A percentile compares a stretch with the other conserved stretches of the same genome.
Conservation (phyloP, 805 yeast species). For the Isabelozyma heimii region DNA sequence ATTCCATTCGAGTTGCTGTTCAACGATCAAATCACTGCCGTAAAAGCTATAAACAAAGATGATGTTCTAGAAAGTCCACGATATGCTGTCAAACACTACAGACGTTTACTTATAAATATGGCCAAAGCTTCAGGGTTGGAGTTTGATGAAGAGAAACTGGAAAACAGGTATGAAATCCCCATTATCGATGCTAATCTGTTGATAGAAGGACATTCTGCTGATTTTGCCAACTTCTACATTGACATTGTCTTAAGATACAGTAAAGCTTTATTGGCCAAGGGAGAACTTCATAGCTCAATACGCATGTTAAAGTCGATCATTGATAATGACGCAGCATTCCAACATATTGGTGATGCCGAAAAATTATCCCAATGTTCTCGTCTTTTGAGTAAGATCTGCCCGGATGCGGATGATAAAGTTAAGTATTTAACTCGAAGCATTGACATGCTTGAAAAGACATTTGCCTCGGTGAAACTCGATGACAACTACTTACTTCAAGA, state of each 20-base stretch:
- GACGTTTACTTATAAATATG: constrained; percentile 33
- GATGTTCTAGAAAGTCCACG: constrained; percentile 41
- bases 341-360: constrained; percentile 39
- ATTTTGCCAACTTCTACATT: constrained; percentile 40
- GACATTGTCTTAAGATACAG: constrained; percentile 42
- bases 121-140: constrained; percentile 25
- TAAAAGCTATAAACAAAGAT: constrained; percentile 43
- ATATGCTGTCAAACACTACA: constrained; percentile 42
- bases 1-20: constrained; percentile 39
- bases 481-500: constrained; percentile 22
- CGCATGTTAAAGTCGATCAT: constrained; percentile 26
- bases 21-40: constrained; percentile 32
- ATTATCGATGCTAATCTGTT: constrained; percentile 28
- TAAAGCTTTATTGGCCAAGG: constrained; percentile 39
- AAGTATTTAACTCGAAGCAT: constrained; percentile 28
- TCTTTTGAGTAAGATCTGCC: constrained; percentile 25
- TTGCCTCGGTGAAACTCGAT: constrained; percentile 20
- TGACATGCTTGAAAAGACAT: constrained; percentile 30
- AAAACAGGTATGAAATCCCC: constrained; percentile 30
- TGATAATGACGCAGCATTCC: constrained; percentile 35
- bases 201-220: constrained; percentile 24
- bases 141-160: constrained; percentile 18
- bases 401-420: constrained; percentile 15
- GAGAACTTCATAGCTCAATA: constrained; percentile 29
- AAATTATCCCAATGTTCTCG: constrained; percentile 39